Evolutionary conservation across 2,329 filamentous ascomycete species (phyloP), one percentile per base, ranked within the genome.

Genomic region (Hypocrella siamensis): DNA sequence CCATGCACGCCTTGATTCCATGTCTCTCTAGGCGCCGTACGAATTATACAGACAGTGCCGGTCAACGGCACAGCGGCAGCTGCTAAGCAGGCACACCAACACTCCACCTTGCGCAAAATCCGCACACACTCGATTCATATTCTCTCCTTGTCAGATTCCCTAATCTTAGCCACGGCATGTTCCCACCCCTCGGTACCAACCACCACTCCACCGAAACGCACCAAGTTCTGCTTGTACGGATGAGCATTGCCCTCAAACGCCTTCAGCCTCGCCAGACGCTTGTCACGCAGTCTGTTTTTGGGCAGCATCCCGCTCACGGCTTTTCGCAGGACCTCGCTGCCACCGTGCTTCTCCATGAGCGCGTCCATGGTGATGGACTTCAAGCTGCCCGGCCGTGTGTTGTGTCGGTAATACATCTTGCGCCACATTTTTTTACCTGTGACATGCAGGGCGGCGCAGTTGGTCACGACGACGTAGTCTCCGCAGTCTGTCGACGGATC

Each of bases 401-500:
- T 92, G 59, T 96, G 90, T 33, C 82, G 74, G 65, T 94, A 93
- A 68, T 98, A 98, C 42, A 75, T 77, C 67, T 98, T 98, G 63
- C 93, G 83, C 59, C 73, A 78, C 54, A 76, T 80, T 65, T 98
- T 98, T 54, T 82, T 81, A 43, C 90, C 90, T 6, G 90, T 96
- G 2, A 76, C 79, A 61, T 86, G 76, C 31, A 98, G 66, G 30
- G 88, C 76, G 26, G 79, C 71, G 64, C 90, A 96, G 54, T 85
- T 78, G 24, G 83, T 83, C 31, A 90, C 86, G 1, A 98, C 88
- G 10, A 98, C 86, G 57, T 98, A 98, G 72, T 98, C 90, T 45
- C 90, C 90, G 67, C 90, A 96, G 67, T 98, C 90, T 38, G 86
- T 94, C 16, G 85, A 93, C 2, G 90, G 90, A 60, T 96, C 83